phyloP scores from a whole-genome alignment of 495 filamentous ascomycete species.

The Patellaria atrata region DNA sequence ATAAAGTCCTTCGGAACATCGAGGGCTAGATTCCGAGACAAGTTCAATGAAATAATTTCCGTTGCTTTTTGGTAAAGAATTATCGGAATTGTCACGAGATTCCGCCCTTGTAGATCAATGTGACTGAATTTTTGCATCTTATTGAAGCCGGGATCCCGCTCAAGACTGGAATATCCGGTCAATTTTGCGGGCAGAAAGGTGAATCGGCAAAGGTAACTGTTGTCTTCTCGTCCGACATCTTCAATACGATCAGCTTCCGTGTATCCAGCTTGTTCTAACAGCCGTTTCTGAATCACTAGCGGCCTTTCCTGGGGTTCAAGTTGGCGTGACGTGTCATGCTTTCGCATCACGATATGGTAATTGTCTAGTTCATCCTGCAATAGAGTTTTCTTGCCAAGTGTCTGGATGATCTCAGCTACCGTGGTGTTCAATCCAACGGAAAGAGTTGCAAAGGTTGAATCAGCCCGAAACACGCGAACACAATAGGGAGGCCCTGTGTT shows the following conservation, averaged over 20 bases:
- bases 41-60: slow-evolving; percentile 88
- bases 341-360: slow-evolving; percentile 88
- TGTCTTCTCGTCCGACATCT: slow-evolving; percentile 93
- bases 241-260: slow-evolving; percentile 76
- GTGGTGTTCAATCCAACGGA: slow-evolving; percentile 67
- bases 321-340: slow-evolving; percentile 78
- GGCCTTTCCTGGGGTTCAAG: slow-evolving; percentile 66
- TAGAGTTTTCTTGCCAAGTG: slow-evolving; percentile 82
- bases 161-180: slow-evolving; percentile 60
- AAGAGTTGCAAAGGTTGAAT: slow-evolving; percentile 86
- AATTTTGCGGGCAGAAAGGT: slow-evolving; percentile 81
- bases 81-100: slow-evolving; percentile 89
- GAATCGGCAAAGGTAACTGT: slow-evolving; percentile 91
- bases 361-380: slow-evolving; percentile 78
- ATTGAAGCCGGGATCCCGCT: slow-evolving; percentile 63
- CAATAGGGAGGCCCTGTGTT: slow-evolving; percentile 61
- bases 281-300: slow-evolving; percentile 78
- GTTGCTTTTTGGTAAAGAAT: slow-evolving; percentile 77
- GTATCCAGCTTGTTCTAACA: slow-evolving; percentile 88
- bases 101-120: slow-evolving; percentile 81
- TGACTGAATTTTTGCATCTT: slow-evolving; percentile 82
- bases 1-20: slow-evolving; percentile 96
- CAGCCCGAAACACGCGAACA: slow-evolving; percentile 87
- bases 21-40: slow-evolving; percentile 81
- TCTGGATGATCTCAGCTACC: slow-evolving; percentile 65